A percentile compares a stretch with the other conserved stretches of the same genome.
Evolutionary conservation across 1,284 basidiomycete genomes (phyloP).

Genomic region (Gymnopus androsaceus): DNA sequence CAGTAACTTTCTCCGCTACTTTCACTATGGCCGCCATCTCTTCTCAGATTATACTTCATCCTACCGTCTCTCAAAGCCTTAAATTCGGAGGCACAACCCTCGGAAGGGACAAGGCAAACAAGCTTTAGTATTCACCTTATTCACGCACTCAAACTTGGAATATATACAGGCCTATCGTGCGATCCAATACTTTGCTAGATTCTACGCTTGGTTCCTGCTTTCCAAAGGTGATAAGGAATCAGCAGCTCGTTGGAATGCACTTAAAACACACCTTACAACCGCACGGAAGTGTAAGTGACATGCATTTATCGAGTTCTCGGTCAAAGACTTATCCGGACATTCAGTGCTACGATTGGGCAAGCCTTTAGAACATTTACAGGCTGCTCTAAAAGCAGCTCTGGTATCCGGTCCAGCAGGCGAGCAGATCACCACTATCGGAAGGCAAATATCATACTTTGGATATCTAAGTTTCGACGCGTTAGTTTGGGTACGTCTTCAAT

Average conservation of each 20-base stretch:
- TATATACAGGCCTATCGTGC: constrained; percentile 77
- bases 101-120: constrained; percentile 83
- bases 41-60: constrained; percentile 84
- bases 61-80: constrained; percentile 73
- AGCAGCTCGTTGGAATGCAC: constrained; percentile 73
- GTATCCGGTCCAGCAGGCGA: constrained; percentile 65
- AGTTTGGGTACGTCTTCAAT: constrained; percentile 74
- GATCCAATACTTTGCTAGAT: constrained; percentile 89
- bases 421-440: constrained; percentile 77
- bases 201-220: constrained; percentile 84
- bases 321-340: background rate
- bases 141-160: background rate
- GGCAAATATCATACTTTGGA: constrained; percentile 90
- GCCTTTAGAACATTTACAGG: constrained; percentile 57
- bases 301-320: constrained; percentile 6
- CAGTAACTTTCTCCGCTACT: background rate
- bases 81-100: constrained; percentile 81
- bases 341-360: constrained; percentile 1
- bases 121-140: background rate
- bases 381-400: constrained; percentile 80
- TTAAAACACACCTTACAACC: constrained; percentile 78
- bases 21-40: constrained; percentile 61
- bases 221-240: constrained; percentile 64
- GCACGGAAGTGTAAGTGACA: constrained; percentile 75
- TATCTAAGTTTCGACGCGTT: constrained; percentile 84